phyloP scores from a whole-genome alignment of 352 stramenopile genomes.

The Phytopythium oedochilum region DNA sequence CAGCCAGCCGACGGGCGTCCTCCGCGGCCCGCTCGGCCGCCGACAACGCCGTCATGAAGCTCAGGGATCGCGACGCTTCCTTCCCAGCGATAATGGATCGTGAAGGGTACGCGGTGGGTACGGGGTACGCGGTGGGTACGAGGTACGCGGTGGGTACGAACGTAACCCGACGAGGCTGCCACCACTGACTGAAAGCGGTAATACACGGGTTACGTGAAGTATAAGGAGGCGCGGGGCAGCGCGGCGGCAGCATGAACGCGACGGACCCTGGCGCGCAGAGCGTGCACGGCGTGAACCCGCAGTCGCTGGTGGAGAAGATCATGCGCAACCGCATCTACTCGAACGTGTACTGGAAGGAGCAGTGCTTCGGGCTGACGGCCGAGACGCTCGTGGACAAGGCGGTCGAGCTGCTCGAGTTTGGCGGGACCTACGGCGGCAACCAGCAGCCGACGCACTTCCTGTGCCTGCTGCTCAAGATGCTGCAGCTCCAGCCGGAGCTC shows the following conservation, averaged over 20 bases:
- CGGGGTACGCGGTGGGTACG: too few species aligned
- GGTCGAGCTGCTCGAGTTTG: slow-evolving; percentile 90
- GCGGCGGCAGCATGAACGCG: slow-evolving; percentile 53
- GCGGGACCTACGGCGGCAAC: slow-evolving; percentile 93
- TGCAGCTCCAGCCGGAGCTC: slow-evolving; percentile 96
- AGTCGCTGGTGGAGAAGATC: slow-evolving; percentile 99
- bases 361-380: slow-evolving; percentile 96
- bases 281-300: slow-evolving; percentile 96
- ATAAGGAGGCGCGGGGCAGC: too few species aligned
- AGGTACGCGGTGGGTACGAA: too few species aligned
- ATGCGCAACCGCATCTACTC: slow-evolving; percentile 96
- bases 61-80: too few species aligned
- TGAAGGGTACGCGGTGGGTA: too few species aligned
- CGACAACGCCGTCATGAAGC: too few species aligned
- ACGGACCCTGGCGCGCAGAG: slow-evolving; percentile 89
- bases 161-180: too few species aligned
- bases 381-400: slow-evolving; percentile 96
- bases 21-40: not conserved
- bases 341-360: slow-evolving; percentile 96
- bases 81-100: too few species aligned
- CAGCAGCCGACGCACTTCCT: slow-evolving; percentile 96
- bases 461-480: slow-evolving; percentile 97
- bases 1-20: not conserved
- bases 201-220: too few species aligned
- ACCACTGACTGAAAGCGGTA: too few species aligned